phyloP scores from a whole-genome alignment of 257 asterid genomes.

The Paraleonurus japonicus region DNA sequence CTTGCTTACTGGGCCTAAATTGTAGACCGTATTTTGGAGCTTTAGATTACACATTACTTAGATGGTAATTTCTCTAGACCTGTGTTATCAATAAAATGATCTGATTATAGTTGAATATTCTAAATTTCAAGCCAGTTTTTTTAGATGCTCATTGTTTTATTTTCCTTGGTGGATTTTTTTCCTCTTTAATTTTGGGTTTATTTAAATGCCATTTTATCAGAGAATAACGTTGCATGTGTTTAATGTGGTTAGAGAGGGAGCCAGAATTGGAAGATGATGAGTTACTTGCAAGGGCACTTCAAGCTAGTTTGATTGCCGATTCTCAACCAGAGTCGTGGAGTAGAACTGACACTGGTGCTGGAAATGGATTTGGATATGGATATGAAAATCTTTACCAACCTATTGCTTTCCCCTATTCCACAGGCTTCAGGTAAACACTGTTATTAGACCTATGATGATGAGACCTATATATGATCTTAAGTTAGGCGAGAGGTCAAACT shows the following conservation, averaged over 20 bases:
- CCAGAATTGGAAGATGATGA: constrained; percentile 71
- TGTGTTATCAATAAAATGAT: no score
- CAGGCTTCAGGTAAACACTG: constrained; percentile 38
- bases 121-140: not conserved
- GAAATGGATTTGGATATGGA: constrained; percentile 36
- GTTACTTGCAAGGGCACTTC: constrained; percentile 74
- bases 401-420: constrained; percentile 35
- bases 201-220: not conserved
- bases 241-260: constrained; percentile 44
- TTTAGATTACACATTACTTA: not conserved
- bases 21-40: no score
- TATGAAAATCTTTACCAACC: constrained; percentile 42
- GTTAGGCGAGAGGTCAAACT: not conserved
- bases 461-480: not conserved
- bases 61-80: not conserved
- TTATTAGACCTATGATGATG: not conserved
- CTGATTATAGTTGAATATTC: not conserved
- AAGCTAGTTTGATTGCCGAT: constrained; percentile 61
- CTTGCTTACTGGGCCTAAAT: no score
- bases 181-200: not conserved
- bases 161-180: not conserved
- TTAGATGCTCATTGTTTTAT: not conserved
- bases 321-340: constrained; percentile 49
- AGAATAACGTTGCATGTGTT: constrained; percentile 18
- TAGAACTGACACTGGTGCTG: constrained; percentile 33